Base-by-base conservation (phyloP, 805 yeast genomes). In the Spathaspora arborariae region DNA sequence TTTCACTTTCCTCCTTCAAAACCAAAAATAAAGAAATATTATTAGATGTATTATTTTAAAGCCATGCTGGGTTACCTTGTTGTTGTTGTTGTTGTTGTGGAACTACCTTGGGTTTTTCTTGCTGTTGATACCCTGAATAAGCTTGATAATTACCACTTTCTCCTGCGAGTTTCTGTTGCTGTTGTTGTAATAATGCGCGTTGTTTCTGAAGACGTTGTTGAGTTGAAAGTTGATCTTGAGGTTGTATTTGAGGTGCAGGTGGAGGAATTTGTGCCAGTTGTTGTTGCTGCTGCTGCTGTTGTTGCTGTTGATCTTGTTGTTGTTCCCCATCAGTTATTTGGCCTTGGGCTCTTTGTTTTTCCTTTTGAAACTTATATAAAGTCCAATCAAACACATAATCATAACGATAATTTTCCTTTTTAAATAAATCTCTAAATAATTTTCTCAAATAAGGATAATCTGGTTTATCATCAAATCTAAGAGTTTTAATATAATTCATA, bases 331-430 rank as follows among this genome's bases (percentile, higher is more conserved):
- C 67, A n/a, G 56, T 59, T 20, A 58, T 53, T 50, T 67, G 62
- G 34, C 57, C 59, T 49, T 71, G 78, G 47, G 69, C 74, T 51
- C 76, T 69, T 57, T 79, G 81, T 54, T 79, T 79, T 53, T 80
- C 79, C 57, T 78, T 72, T 55, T 78, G 85, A 64, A 80, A 84
- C 64, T 86, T 87, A 71, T 84, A 86, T 51, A 90, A 80, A 22
- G 97, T 92, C 99, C 99, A 92, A 69, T 92, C 99, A 68, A 90
- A 92, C 19, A 94, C 82, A 67, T 90, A 92, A 69, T 92, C 98
- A 66, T 91, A 92, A 56, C 85, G 82, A 66, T 89, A 92, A 48
- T 88, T 88, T 64, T 92, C 92, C 54, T 92, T 81, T 53, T 88
- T 75, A 63, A 89, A 89, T 57, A 94, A 75, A 62, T 91, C 97